Evolutionary conservation across 2,329 filamentous ascomycete genomes (phyloP).

Genomic region (Neoascochyta sp.): DNA sequence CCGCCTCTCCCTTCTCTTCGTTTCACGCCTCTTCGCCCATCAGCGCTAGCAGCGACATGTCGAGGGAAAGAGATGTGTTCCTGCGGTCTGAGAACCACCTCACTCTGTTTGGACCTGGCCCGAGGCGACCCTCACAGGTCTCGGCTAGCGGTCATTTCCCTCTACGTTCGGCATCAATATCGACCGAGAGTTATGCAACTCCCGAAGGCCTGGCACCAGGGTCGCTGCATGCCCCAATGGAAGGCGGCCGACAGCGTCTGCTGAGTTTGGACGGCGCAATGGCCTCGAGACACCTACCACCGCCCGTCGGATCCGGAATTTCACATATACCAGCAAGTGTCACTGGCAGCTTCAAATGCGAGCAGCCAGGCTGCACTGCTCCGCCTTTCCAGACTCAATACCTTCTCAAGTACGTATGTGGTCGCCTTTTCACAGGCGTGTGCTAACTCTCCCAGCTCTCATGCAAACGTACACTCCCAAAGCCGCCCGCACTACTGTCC

Average conservation of each 20-base stretch:
- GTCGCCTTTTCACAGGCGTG: not conserved
- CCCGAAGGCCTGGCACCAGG: conserved; percentile 36
- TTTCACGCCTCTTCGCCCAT: conserved; percentile 34
- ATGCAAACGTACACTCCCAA: conserved; percentile 65
- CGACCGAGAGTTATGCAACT: conserved; percentile 35
- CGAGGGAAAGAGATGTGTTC: conserved; percentile 29
- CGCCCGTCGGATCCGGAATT: conserved; percentile 29
- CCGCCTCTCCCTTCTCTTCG: conserved; percentile 27
- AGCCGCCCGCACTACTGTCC: conserved; percentile 63
- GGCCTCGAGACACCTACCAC: conserved; percentile 29
- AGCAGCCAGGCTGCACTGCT: conserved; percentile 63
- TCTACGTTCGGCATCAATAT: conserved; percentile 29
- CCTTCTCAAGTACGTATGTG: conserved; percentile 62
- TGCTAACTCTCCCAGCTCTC: conserved; percentile 51
- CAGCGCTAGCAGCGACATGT: conserved; percentile 24
- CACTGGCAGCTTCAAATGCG: conserved; percentile 49
- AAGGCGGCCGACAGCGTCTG: conserved; percentile 23
- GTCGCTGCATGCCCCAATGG: conserved; percentile 27
- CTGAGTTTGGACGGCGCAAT: conserved; percentile 32
- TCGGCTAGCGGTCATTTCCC: conserved; percentile 34
- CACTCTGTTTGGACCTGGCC: conserved; percentile 23
- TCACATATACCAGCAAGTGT: conserved; percentile 28
- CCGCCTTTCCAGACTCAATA: conserved; percentile 73
- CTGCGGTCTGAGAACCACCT: conserved; percentile 27
- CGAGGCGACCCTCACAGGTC: conserved; percentile 35